Evolutionary conservation across 768 basidiomycete genomes (phyloP).

Genomic region (Panaeolus cyanescens): DNA sequence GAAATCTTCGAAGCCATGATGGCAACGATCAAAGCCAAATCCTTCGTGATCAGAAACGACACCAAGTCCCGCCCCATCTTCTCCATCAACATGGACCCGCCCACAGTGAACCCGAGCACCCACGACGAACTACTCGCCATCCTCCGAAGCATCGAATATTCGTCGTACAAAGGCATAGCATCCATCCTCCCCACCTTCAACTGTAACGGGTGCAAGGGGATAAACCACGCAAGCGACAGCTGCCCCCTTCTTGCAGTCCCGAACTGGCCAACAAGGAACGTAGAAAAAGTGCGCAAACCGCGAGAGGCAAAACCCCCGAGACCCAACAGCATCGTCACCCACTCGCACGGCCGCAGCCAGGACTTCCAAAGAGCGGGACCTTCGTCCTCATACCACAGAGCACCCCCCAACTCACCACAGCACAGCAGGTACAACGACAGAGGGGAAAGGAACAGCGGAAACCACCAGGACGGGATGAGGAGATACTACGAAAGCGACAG

Average conservation of each 20-base stretch:
- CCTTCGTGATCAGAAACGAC: neutral
- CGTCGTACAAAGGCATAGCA: neutral
- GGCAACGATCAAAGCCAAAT: neutral
- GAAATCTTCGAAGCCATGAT: neutral
- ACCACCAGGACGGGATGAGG: no score
- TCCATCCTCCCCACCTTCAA: neutral
- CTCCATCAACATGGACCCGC: neutral
- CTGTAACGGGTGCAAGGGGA: neutral
- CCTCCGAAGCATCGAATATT: neutral
- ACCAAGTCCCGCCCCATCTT: neutral
- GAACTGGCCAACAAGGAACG: neutral
- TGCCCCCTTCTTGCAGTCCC: neutral
- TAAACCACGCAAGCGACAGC: neutral
- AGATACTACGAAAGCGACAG: no score
- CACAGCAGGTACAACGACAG: no score
- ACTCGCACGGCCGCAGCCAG: no score
- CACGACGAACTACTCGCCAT: neutral
- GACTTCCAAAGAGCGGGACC: no score
- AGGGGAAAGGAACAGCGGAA: no score
- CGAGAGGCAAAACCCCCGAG: no score
- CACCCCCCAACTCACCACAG: no score
- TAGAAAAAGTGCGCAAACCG: neutral
- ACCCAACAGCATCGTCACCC: no score
- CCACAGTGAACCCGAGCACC: neutral
- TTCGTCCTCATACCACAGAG: no score